phyloP scores from a whole-genome alignment of 176 grass and related monocot species.

The Oryza longistaminata region DNA sequence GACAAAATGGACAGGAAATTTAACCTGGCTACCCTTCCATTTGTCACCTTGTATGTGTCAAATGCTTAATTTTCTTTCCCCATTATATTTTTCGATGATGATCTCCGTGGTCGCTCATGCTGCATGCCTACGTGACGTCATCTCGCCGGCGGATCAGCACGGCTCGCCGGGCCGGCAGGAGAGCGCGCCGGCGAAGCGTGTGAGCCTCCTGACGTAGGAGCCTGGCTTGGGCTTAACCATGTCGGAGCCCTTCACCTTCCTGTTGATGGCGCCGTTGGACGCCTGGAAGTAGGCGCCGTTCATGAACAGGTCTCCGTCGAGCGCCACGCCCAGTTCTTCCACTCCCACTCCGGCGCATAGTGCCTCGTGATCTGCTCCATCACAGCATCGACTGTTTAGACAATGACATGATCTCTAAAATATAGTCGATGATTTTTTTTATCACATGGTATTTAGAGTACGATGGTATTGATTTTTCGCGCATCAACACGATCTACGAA shows the following conservation, averaged over 20 bases:
- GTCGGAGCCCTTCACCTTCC: conserved; percentile 26
- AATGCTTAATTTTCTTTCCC: neutral
- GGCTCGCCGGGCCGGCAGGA: conserved; percentile 23
- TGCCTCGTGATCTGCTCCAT: conserved; percentile 67
- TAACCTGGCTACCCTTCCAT: neutral
- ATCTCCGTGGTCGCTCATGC: neutral
- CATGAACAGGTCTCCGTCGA: conserved; percentile 61
- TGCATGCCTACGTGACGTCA: neutral
- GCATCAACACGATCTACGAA: neutral
- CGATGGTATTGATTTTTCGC: neutral
- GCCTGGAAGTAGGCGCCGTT: conserved; percentile 55
- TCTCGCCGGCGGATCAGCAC: conserved; percentile 42
- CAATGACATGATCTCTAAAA: neutral
- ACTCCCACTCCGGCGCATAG: conserved; percentile 43
- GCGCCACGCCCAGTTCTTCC: conserved; percentile 75
- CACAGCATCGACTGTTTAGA: neutral
- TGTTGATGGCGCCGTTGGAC: conserved; percentile 36
- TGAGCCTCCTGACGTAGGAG: conserved; percentile 58
- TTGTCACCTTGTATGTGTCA: neutral
- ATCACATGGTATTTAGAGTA: neutral
- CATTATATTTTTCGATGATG: neutral
- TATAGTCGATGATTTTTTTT: neutral
- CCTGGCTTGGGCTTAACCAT: conserved; percentile 77
- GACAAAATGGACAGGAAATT: conserved; percentile 21
- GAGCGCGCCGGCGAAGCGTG: conserved; percentile 58